phyloP scores from a whole-genome alignment of 129 eudicot genomes.

The Sambucus nigra region DNA sequence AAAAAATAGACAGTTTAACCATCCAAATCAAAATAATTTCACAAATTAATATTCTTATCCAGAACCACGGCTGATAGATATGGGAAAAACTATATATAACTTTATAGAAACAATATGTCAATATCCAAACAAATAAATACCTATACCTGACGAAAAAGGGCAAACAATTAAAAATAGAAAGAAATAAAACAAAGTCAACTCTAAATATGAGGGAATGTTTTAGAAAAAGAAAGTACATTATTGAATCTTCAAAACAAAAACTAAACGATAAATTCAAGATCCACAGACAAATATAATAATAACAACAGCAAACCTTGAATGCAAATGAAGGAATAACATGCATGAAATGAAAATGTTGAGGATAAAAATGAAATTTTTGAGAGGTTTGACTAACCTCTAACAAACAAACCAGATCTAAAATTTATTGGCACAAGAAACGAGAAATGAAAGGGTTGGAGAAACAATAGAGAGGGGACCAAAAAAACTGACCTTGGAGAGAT shows the following conservation, averaged over 20 bases:
- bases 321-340: constrained; percentile 3
- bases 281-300: constrained; percentile 4
- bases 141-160: constrained; percentile 2
- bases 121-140: constrained; percentile 16
- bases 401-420: constrained; percentile 34
- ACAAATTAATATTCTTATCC: not conserved
- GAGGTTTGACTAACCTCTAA: constrained; percentile 13
- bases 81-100: not conserved
- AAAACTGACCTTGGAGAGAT: constrained; percentile 28
- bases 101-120: constrained; percentile 11
- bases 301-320: not conserved
- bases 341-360: not conserved
- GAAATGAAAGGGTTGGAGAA: not conserved
- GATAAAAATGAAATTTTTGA: constrained; percentile 2
- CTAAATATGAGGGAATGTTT: constrained; percentile 2
- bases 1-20: not conserved
- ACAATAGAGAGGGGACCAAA: constrained; percentile 13
- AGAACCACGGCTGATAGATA: not conserved
- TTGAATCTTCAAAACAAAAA: constrained; percentile 16
- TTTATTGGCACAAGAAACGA: not conserved
- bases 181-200: not conserved
- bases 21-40: not conserved
- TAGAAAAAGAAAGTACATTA: constrained; percentile 1
- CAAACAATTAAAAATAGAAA: constrained; percentile 12
- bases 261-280: constrained; percentile 15